Evolutionary conservation across 768 basidiomycete genomes (phyloP), one percentile per base, ranked within the genome.

Genomic region (Roridomyces roridus): DNA sequence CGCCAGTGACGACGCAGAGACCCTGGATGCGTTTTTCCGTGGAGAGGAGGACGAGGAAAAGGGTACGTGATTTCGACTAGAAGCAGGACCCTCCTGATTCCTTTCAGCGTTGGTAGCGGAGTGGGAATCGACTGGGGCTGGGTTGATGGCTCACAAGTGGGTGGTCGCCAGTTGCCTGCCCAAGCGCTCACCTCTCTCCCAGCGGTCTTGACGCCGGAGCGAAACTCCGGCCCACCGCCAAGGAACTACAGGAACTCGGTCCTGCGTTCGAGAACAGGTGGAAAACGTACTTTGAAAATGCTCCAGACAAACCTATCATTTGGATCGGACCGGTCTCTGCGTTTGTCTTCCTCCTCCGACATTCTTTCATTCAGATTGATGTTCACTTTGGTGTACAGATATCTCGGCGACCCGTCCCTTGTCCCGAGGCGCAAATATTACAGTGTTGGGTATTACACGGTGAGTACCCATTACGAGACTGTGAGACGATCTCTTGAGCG

Each of bases 121-220:
- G 23, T 55, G 54, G 54, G 26, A 48, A 25, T 44, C 46, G 5
- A 5, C 25, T 5, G 54, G 54, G 35, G 26, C 29, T 14, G 54
- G 75, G 71, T 7, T 76, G 36, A 65, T 80, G 18, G 72, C 74
- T 4, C 64, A 72, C 43, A 79, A 73, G 80, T 80, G 12, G 1
- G 72, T 49, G 9, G 3, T 35, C 18, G 3, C 4, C 18, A 17
- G 6, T 8, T 31, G n/a, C 14, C 37, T 9, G 10, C 20, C 24
- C 4, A 0, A 23, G 9, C 9, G 53, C 3, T 40, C 6, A 14
- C 20, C 4, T 26, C n/a, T 26, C n/a, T 49, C 29, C 5, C 46
- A 77, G 77, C 47, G 72, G 66, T 2, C 55, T 71, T 11, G 79
- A 80, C 47, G 70, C 70, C 23, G 77, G 74, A 18, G 59, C 73